phyloP scores from a whole-genome alignment of 1,284 basidiomycete genomes.

The Fomes fomentarius region DNA sequence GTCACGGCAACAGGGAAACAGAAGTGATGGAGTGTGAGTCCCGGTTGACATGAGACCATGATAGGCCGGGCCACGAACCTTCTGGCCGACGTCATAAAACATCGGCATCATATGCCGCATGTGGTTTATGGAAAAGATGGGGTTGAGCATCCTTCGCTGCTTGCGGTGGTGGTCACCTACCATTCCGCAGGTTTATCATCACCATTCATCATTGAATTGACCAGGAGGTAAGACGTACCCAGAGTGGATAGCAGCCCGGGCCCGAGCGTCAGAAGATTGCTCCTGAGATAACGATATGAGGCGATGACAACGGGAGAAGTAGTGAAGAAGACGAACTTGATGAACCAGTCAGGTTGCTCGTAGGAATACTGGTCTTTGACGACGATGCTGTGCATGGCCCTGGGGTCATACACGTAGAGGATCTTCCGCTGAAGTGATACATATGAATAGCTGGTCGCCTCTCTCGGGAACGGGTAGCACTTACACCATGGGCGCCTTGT shows the following conservation, averaged over 20 bases:
- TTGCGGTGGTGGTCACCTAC: conserved; percentile 30
- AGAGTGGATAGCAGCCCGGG: conserved; percentile 27
- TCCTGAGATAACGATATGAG: conserved; percentile 11
- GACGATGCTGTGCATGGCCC: conserved; percentile 34
- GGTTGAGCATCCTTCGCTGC: conserved; percentile 25
- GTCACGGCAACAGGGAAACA: conserved; percentile 1
- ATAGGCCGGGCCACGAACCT: conserved; percentile 23
- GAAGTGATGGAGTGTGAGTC: conserved; percentile 4
- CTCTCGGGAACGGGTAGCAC: neutral
- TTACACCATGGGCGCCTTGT: conserved; percentile 22
- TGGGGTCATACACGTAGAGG: conserved; percentile 32
- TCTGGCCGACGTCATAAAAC: conserved; percentile 25
- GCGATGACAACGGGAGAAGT: neutral
- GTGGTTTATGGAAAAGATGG: conserved; percentile 25
- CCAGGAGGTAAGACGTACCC: conserved; percentile 10
- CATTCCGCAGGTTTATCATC: neutral
- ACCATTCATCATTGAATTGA: neutral
- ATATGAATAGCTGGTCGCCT: neutral
- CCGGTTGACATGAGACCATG: conserved; percentile 1
- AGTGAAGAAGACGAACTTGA: conserved; percentile 17
- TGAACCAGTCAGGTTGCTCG: conserved; percentile 30
- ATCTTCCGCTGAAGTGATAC: conserved; percentile 25
- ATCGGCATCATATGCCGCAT: conserved; percentile 27
- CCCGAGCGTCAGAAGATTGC: conserved; percentile 25
- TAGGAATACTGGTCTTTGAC: conserved; percentile 38